Conservation (phyloP, 108 stramenopile species). For the Aurantiochytrium sp. region DNA sequence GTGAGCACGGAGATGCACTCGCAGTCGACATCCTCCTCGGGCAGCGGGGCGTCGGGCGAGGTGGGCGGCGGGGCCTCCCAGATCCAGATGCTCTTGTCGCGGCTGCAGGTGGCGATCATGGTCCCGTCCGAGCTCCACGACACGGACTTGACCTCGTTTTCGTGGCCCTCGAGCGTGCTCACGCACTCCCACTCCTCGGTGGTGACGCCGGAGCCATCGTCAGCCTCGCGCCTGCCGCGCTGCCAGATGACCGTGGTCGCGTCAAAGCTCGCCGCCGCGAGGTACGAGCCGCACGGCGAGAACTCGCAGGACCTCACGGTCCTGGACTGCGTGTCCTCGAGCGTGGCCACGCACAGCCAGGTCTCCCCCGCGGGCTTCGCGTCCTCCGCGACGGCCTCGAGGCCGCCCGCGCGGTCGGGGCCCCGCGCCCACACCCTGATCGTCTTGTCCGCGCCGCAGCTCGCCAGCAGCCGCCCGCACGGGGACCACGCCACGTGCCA, state of each 20-base stretch:
- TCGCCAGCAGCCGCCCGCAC: slow-evolving; percentile 47
- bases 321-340: slow-evolving; percentile 56
- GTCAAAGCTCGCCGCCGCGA: slow-evolving; percentile 87
- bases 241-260: slow-evolving; percentile 82
- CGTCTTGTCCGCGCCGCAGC: slow-evolving; percentile 53
- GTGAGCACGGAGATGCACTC: slow-evolving; percentile 68
- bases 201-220: background rate
- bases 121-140: slow-evolving; percentile 81
- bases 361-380: background rate
- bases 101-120: slow-evolving; percentile 83
- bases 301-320: slow-evolving; percentile 61
- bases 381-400: no score
- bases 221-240: background rate
- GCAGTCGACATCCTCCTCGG: slow-evolving; percentile 19
- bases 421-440: slow-evolving; percentile 33
- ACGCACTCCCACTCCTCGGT: slow-evolving; percentile 77
- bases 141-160: slow-evolving; percentile 87
- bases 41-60: slow-evolving; percentile 63
- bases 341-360: slow-evolving; percentile 39
- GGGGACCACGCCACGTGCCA: slow-evolving; percentile 64
- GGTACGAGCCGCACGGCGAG: slow-evolving; percentile 54
- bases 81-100: slow-evolving; percentile 97
- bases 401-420: background rate
- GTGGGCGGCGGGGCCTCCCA: slow-evolving; percentile 79
- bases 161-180: slow-evolving; percentile 79